A percentile compares a stretch with the other conserved stretches of the same genome.
These are phyloP conservation scores for Vitis riparia DNA, from an alignment of 164 flowering plant genomes.

Conservation along the genomic window DNA sequence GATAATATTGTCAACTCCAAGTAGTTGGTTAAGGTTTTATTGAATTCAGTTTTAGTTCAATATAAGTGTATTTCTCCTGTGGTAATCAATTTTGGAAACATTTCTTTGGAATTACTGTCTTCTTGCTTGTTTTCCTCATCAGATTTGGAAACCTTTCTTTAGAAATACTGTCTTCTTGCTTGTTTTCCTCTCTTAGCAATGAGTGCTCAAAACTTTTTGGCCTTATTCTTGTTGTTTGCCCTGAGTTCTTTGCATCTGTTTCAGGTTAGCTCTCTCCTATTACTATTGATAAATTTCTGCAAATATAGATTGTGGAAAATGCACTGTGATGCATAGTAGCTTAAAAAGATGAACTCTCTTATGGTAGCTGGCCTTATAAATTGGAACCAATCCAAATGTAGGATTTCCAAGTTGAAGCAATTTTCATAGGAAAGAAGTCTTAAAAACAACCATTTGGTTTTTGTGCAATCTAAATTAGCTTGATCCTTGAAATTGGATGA, in stretches of 20 bases:
- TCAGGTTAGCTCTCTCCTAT: background rate
- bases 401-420: background rate
- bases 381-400: background rate
- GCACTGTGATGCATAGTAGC: background rate
- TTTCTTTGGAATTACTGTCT: background rate
- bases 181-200: background rate
- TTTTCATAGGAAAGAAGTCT: background rate
- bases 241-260: background rate
- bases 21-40: background rate
- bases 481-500: background rate
- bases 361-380: background rate
- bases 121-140: background rate
- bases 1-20: background rate
- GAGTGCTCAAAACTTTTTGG: background rate
- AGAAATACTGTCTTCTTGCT: background rate
- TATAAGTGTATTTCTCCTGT: background rate
- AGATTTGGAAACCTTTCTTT: background rate
- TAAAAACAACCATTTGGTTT: background rate
- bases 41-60: background rate
- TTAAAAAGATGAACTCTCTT: background rate
- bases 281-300: background rate
- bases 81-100: background rate
- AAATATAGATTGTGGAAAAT: background rate
- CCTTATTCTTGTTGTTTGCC: background rate
- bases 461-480: background rate